Base-by-base conservation (phyloP, 129 eudicot species). In the Flaveria brownii region DNA sequence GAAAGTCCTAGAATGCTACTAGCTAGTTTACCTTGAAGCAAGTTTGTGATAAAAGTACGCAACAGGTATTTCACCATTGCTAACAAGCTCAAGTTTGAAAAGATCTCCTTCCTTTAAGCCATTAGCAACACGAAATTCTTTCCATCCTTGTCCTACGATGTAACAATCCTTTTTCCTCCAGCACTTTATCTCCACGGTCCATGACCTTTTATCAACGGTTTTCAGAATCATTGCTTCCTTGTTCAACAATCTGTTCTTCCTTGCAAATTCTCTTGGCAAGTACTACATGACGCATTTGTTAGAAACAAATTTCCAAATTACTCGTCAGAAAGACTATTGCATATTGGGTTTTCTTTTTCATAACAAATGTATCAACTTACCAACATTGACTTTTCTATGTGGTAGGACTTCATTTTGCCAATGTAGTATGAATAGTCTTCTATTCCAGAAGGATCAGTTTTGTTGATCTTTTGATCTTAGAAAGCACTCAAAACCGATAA, bases 81-180 rank as follows among this genome's bases (percentile, higher is more conserved):
- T 11, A 17, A 82, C 42, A 4, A 81, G 60, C 70, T 70, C 47
- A 20, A 82, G 17, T 67, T 77, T 82, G 54, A 71, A 71, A 63
- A 1, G 17, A 26, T 82, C 78, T 3, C 85, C 82, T 54, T 77
- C 16, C 78, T 82, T 64, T 68, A 71, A 18, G 15, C 61, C 68
- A 63, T 71, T 70, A 2, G 70, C 74, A 43, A 43, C 78, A 6
- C 41, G 14, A 54, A 77, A 82, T 5, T 76, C 81, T 13, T 46
- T 76, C 85, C 73, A 75, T 60, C 77, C 81, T 28, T 30, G 61
- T 70, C 60, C 73, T 6, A 69, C 36, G 22, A 52, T 1, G 25
- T 70, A 69, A 50, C 64, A 36, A 13, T 13, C 14, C 9, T 15
- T 22, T 1, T 16, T 22, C 36, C 1, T 20, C 0, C 8, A 1